A percentile compares a stretch with the other conserved stretches of the same genome.
These are phyloP conservation scores for Solanum hybrid DNA, from an alignment of 305 asterid genomes.

Conservation along the genomic window DNA sequence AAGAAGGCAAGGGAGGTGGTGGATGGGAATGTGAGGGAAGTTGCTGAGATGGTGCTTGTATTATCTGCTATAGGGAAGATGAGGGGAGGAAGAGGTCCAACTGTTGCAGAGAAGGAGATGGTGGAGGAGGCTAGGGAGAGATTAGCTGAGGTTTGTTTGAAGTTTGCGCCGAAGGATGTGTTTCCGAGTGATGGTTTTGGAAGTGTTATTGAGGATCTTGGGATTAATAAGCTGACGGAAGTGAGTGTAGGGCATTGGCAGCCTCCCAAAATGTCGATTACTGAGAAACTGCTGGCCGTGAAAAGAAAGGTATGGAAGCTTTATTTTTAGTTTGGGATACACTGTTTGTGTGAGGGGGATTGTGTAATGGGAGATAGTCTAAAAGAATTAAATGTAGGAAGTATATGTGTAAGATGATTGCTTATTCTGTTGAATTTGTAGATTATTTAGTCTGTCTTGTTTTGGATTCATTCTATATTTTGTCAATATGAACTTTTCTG, in stretches of 20 bases:
- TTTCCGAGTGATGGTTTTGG: constrained; percentile 86
- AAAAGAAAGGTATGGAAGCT: constrained; percentile 57
- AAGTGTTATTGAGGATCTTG: constrained; percentile 74
- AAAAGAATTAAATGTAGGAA: neutral
- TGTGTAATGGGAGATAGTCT: neutral
- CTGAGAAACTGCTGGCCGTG: constrained; percentile 62
- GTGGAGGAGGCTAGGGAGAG: constrained; percentile 58
- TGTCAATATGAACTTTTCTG: neutral
- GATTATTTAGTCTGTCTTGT: neutral
- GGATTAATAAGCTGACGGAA: constrained; percentile 64
- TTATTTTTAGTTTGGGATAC: neutral
- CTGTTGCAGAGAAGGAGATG: constrained; percentile 57
- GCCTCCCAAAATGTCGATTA: constrained; percentile 72
- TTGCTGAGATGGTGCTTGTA: constrained; percentile 85
- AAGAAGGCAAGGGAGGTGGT: constrained; percentile 20
- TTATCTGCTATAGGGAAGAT: constrained; percentile 88
- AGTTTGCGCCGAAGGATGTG: constrained; percentile 84
- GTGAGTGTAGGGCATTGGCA: constrained; percentile 56
- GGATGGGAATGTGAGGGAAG: constrained; percentile 38
- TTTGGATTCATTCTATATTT: neutral
- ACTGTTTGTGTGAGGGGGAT: neutral
- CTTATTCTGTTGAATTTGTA: neutral
- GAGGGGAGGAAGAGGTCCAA: constrained; percentile 88
- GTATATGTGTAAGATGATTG: neutral
- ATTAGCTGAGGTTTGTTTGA: constrained; percentile 60